phyloP scores from a whole-genome alignment of 345 rosid genomes.

The Sisymbrium irio region DNA sequence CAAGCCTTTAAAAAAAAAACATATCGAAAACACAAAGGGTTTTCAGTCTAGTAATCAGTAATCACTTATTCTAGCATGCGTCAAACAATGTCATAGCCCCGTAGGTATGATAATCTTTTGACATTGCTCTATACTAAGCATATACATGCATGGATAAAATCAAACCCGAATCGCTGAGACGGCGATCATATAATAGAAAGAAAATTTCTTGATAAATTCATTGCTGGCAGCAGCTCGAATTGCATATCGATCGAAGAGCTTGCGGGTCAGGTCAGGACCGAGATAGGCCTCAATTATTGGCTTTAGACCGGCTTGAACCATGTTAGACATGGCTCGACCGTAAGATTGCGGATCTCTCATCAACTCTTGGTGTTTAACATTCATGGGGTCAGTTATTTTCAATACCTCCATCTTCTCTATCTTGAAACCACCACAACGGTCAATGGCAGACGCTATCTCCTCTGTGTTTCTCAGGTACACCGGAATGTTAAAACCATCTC shows the following conservation, averaged over 20 bases:
- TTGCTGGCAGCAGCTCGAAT: constrained; percentile 40
- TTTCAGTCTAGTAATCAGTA: neutral
- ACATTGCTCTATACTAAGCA: too few species aligned
- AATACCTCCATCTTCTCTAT: constrained; percentile 40
- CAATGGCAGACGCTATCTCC: constrained; percentile 44
- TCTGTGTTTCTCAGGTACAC: constrained; percentile 51
- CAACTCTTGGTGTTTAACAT: constrained; percentile 44
- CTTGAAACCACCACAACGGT: constrained; percentile 48
- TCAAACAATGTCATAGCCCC: neutral
- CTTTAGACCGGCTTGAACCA: constrained; percentile 46
- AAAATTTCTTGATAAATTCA: constrained; percentile 31
- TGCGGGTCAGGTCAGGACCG: constrained; percentile 42
- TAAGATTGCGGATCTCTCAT: constrained; percentile 42
- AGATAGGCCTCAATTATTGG: constrained; percentile 50
- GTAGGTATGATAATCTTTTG: neutral
- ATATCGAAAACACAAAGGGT: neutral
- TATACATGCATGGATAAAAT: neutral
- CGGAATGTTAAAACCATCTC: constrained; percentile 55
- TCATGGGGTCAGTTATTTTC: constrained; percentile 40
- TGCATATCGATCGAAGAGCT: constrained; percentile 43
- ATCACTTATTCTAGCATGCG: neutral
- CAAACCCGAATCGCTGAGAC: constrained; percentile 41
- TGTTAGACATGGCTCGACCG: constrained; percentile 46
- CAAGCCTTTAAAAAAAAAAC: too few species aligned
- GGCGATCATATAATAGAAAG: constrained; percentile 47